Base-by-base conservation (phyloP, 2,329 filamentous ascomycete species). In the Monosporascus sp. region DNA sequence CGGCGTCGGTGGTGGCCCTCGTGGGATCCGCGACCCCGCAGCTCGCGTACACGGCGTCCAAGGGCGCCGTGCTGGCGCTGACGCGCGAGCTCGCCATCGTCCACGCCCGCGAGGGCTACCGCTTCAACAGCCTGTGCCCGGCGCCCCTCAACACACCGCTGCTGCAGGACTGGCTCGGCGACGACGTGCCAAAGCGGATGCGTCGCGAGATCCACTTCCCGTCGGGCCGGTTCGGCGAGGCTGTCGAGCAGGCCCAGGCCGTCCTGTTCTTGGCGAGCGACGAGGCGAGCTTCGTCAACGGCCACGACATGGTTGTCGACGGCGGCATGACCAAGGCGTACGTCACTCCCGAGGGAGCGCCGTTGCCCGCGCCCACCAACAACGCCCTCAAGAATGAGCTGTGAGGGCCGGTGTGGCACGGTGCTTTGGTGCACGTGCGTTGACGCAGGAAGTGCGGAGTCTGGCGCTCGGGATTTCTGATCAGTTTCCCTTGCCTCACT, bases 321-420 rank as follows among this genome's bases (percentile, higher is more conserved):
- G 94, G 94, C 54, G 93, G 93, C 55, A 90, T 99, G 89, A 93
- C 86, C 65, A 96, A 89, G 79, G 89, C 91, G 45, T 97, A 97
- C 71, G 84, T 88, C 27, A 88, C 85, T 1, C 74, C 85, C 2
- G 83, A 87, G 71, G 85, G 85, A 3, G 75, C 80, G 15, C 67
- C 82, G 8, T 61, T 75, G 0, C 61, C 74, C 11, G 77, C 79
- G 5, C 85, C 85, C 3, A 67, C 71, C 57, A 88, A 86, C 72
- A 85, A 85, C 61, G 81, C 81, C n/a, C 59, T 64, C 54, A 82
- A 78, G 72, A 67, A 70, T 17, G 73, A 72, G 41, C 67, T 81
- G 49, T 75, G 70, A 35, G 31, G 9, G 31, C 31, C 31, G 27
- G 31, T 35, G 3, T 14, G 11, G 31, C 31, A 11, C 11, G 31